Evolutionary conservation across 169 alveolate genomes (phyloP), one percentile per base, ranked within the genome.

Genomic region (Eimeria mitis): DNA sequence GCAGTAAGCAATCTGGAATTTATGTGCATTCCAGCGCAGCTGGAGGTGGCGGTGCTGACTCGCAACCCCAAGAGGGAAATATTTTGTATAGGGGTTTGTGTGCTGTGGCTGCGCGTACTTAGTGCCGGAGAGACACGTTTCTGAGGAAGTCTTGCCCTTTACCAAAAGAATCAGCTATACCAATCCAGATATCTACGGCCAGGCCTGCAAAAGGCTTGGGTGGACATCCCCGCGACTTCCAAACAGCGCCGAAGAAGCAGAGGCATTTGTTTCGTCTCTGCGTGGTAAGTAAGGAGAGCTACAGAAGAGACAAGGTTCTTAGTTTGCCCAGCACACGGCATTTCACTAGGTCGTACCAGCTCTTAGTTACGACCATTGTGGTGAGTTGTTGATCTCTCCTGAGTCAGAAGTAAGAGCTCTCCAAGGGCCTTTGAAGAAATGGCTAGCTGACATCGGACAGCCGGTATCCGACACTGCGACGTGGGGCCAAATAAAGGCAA

Each of bases 91-190:
- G 25, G 28, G 13, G 2, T 8, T 31, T 44, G 31, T 25, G 34
- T 42, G 88, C 44, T 47, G n/a, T 52, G 88, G 91, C 25, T 87
- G 59, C 65, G 81, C 47, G 23, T 49, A 37, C 92, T 52, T 54
- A 87, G 94, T 87, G 13, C 94, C 83, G 79, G 94, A 63, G 94
- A 87, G 94, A 49, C 94, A 87, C 63, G 94, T 87, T 28, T 61
- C 81, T 87, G 94, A 87, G 54, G 94, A 47, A 61, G 94, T 47
- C 44, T 8, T 61, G 68, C 94, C 94, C 6, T 87, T 87, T 47
- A 61, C 75, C 34, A 40, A 61, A 52, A 56, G 94, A 65, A 40
- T 87, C 63, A 87, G 63, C 81, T 87, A 56, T 52, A 28, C 63
- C 83, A 87, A 13, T n/a, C 94, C 94, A 7, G 54, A 37, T n/a